Percentiles rank a stretch among this genome's conserved stretches.
These are phyloP conservation scores for Physcomitrellopsis africana DNA, from an alignment of 225 moss, liverwort and hornwort genomes.

Conservation along the genomic window DNA sequence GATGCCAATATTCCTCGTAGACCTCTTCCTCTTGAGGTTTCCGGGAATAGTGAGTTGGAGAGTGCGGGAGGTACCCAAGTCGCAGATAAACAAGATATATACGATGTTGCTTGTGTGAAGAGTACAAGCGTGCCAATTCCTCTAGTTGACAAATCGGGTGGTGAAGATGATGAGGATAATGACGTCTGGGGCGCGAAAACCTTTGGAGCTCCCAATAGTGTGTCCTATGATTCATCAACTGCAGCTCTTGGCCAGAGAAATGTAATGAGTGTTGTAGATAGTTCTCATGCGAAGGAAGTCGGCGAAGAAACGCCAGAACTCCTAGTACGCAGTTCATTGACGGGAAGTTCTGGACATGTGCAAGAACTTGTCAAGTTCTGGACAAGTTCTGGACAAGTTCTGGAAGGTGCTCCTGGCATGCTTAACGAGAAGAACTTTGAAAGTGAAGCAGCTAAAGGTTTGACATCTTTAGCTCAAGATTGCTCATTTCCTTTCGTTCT, in stretches of 20 bases:
- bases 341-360: constrained; percentile 14
- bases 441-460: not conserved
- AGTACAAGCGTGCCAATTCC: constrained; percentile 5
- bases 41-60: not conserved
- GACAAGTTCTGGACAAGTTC: too few species aligned
- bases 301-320: constrained; percentile 1
- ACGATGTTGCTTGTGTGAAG: not conserved
- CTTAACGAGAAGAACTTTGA: not conserved
- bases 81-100: not conserved
- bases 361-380: not conserved
- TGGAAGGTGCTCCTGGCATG: not conserved
- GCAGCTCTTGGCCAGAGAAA: constrained; percentile 17
- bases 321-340: not conserved
- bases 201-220: not conserved
- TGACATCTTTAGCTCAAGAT: constrained; percentile 19
- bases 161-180: constrained; percentile 7
- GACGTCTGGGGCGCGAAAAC: constrained; percentile 15
- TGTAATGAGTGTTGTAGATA: not conserved
- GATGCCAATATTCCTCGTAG: constrained; percentile 32
- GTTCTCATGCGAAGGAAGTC: constrained; percentile 3
- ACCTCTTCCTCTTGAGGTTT: constrained; percentile 16
- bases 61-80: constrained; percentile 4
- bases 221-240: constrained; percentile 4
- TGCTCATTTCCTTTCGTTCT: constrained; percentile 7
- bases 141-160: not conserved